These are phyloP conservation scores for Boletus sensibilis DNA, from an alignment of 768 basidiomycete genomes.

Conservation along the genomic window DNA sequence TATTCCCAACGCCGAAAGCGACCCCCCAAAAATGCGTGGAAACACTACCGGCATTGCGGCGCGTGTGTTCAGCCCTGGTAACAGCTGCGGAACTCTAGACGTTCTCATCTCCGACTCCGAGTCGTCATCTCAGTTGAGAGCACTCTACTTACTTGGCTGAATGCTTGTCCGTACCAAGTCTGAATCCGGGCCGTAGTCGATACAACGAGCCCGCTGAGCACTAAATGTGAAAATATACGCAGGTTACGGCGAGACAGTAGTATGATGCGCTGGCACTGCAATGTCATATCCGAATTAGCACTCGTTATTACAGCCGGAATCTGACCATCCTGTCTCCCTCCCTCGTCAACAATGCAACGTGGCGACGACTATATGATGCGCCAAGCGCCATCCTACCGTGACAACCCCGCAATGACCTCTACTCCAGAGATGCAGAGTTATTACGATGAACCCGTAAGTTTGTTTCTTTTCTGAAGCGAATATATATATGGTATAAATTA, in stretches of 20 bases:
- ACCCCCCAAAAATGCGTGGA: background rate
- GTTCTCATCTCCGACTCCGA: too few relatives aligned
- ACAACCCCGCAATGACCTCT: conserved; percentile 12
- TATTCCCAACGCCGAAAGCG: background rate
- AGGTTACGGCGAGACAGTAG: too few relatives aligned
- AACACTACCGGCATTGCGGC: too few relatives aligned
- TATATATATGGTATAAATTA: conserved; percentile 6
- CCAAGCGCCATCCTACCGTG: conserved; percentile 24
- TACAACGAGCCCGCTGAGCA: background rate
- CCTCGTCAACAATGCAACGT: conserved; percentile 18
- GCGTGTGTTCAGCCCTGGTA: too few relatives aligned
- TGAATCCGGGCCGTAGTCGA: too few relatives aligned
- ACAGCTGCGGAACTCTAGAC: too few relatives aligned
- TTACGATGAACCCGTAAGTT: conserved; percentile 29
- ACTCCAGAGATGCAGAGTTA: conserved; percentile 30
- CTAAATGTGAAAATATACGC: background rate
- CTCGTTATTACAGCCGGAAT: background rate
- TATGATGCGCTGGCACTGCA: background rate
- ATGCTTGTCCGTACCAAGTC: too few relatives aligned
- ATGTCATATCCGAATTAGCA: background rate
- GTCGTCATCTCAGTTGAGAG: too few relatives aligned
- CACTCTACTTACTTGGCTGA: too few relatives aligned
- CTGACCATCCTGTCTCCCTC: background rate
- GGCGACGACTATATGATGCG: conserved; percentile 28
- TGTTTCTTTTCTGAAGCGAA: background rate